Conservation (phyloP, 805 yeast species). For the Candida endomychidarum region DNA sequence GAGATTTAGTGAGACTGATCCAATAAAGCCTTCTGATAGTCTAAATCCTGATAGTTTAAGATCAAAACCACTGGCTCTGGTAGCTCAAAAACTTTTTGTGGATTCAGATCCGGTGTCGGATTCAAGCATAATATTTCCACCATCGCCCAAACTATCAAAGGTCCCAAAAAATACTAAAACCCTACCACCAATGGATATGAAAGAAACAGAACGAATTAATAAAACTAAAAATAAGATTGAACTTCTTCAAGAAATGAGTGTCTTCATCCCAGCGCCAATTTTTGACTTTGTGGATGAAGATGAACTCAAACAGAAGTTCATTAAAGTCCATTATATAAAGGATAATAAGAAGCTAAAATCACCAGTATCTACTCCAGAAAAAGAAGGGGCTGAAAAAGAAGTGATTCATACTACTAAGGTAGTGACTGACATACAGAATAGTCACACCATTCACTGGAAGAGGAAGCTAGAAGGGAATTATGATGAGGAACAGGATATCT, state of each 20-base stretch:
- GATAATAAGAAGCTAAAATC: constrained; percentile 13
- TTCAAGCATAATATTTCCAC: constrained; percentile 6
- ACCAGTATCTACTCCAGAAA: constrained; percentile 4
- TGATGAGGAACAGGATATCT: constrained; percentile 48
- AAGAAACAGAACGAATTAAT: constrained; percentile 31
- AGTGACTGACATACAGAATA: no score
- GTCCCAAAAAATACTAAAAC: no score
- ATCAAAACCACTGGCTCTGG: no score
- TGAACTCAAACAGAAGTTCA: constrained; percentile 12
- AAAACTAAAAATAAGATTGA: constrained; percentile 46
- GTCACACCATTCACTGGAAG: no score
- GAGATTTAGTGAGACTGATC: no score
- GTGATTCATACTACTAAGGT: background rate
- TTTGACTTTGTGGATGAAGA: constrained; percentile 26
- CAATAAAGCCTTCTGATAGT: no score
- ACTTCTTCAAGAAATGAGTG: constrained; percentile 48
- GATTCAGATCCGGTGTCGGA: constrained; percentile 8
- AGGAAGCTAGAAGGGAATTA: constrained; percentile 51
- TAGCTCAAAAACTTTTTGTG: background rate
- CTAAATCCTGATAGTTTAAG: no score
- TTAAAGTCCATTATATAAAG: constrained; percentile 25
- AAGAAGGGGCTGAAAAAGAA: background rate
- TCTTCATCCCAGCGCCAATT: constrained; percentile 36
- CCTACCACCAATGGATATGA: constrained; percentile 1
- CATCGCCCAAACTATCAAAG: background rate